A percentile compares a stretch with the other conserved stretches of the same genome.
These are phyloP conservation scores for Hansfordia pulvinata DNA, from an alignment of 2,329 filamentous ascomycete genomes.

Conservation along the genomic window DNA sequence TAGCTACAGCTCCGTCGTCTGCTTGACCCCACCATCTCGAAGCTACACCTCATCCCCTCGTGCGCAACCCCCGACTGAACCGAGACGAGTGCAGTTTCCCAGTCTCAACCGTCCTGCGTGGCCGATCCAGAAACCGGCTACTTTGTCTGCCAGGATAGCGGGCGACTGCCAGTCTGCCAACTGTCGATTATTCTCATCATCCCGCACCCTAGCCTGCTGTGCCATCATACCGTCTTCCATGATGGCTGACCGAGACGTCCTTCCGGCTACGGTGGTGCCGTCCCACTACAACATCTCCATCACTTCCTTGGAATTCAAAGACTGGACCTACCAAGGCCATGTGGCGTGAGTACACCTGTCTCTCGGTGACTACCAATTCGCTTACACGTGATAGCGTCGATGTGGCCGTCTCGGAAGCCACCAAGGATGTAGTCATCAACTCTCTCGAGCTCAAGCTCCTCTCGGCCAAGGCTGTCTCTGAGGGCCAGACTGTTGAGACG, in stretches of 20 bases:
- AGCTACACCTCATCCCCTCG: too few relatives aligned
- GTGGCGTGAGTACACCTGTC: constrained; percentile 38
- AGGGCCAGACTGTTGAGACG: constrained; percentile 43
- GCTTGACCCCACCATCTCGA: too few relatives aligned
- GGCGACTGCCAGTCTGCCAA: too few relatives aligned
- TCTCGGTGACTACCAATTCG: neutral
- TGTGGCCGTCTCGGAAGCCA: constrained; percentile 55
- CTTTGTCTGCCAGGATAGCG: too few relatives aligned
- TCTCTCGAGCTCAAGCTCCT: constrained; percentile 70
- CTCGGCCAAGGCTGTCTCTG: constrained; percentile 45
- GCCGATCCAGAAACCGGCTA: too few relatives aligned
- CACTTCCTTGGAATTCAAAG: constrained; percentile 62
- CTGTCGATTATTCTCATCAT: constrained; percentile 12
- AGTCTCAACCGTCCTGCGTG: too few relatives aligned
- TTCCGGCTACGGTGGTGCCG: constrained; percentile 59
- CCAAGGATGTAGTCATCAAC: constrained; percentile 73
- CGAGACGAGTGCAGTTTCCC: too few relatives aligned
- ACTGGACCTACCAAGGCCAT: constrained; percentile 68
- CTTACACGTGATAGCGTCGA: constrained; percentile 43
- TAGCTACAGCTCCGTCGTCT: too few relatives aligned
- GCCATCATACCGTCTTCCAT: constrained; percentile 19
- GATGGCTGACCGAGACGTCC: constrained; percentile 48
- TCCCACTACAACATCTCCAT: constrained; percentile 76
- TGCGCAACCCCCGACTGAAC: too few relatives aligned
- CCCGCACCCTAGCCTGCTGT: constrained; percentile 14